Evolutionary conservation across 2,329 filamentous ascomycete genomes (phyloP), one percentile per base, ranked within the genome.

Genomic region (Cladosporium sp.): DNA sequence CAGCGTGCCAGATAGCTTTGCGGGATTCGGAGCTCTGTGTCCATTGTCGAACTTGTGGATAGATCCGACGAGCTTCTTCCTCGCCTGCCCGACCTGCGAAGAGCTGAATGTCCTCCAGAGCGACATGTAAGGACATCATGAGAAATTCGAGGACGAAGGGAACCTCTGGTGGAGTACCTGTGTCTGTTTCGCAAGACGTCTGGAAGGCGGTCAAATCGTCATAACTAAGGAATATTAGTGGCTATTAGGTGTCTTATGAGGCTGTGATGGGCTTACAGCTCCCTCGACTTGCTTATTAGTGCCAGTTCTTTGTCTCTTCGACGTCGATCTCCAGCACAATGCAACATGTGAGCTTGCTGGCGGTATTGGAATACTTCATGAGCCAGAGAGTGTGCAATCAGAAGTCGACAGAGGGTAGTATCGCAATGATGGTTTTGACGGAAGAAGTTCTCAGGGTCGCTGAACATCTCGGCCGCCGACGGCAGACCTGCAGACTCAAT

Each of bases 41-140:
- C 82, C 82, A 85, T 13, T 77, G 70, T 54, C 77, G 73, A 4
- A 85, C 66, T 0, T 73, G 67, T 0, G 79, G 75, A 54, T 80
- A 81, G 9, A 80, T 72, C 3, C 73, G 70, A 4, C 79, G 75
- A 4, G 83, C 83, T 60, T 85, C 80, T 15, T 84, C 80, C 51
- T 82, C 78, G 17, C 80, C 82, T 50, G 82, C 80, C 49, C 83
- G 82, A 3, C 83, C 83, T 0, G 80, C 78, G 57, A 86, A 85
- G 2, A 83, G 71, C 59, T 85, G 80, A 15, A 86, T 68, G 50
- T 85, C 82, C 54, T 83, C 77, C 3, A 85, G 67, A 0, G 78
- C 79, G 17, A 83, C 74, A 59, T 85, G 78, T 7, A 86, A 69
- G 56, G 83, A 77, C 72, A 86, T 77, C 52, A 81, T 69, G 9